Conservation (phyloP, 306 rosid species). For the Ormosia emarginata region DNA sequence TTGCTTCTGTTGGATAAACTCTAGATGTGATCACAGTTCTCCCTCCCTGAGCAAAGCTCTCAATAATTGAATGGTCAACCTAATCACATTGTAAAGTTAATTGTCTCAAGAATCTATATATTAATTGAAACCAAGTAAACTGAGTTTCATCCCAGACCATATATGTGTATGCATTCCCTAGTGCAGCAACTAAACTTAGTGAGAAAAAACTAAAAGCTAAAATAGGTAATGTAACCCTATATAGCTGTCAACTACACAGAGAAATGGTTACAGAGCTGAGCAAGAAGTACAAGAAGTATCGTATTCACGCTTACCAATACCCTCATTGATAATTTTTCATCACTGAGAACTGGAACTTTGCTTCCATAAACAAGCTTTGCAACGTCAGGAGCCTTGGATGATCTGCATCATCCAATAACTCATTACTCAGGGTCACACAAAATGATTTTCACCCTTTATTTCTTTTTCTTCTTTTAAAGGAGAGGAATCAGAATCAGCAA, state of each 20-base stretch:
- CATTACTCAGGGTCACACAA: not conserved
- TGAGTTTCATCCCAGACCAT: not conserved
- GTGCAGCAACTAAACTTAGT: not conserved
- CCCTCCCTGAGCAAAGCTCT: constrained; percentile 85
- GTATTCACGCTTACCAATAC: constrained; percentile 51
- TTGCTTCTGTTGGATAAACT: constrained; percentile 83
- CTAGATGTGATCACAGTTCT: constrained; percentile 71
- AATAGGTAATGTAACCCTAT: too few relatives aligned
- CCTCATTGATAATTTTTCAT: constrained; percentile 55
- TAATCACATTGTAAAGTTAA: constrained; percentile 15
- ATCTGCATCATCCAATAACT: constrained; percentile 48
- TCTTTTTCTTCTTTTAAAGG: not conserved
- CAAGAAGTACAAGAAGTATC: not conserved
- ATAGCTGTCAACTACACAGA: too few relatives aligned
- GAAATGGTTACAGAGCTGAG: not conserved
- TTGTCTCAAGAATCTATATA: not conserved
- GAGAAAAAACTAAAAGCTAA: too few relatives aligned
- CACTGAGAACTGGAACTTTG: constrained; percentile 60
- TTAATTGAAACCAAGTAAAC: not conserved
- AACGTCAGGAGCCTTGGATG: constrained; percentile 66
- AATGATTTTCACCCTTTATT: not conserved
- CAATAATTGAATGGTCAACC: constrained; percentile 89
- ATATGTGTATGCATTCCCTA: not conserved
- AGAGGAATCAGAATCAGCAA: not conserved
- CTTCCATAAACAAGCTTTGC: constrained; percentile 55